Conservation (phyloP, 2,329 filamentous ascomycete genomes). For the Colletotrichum phormii region DNA sequence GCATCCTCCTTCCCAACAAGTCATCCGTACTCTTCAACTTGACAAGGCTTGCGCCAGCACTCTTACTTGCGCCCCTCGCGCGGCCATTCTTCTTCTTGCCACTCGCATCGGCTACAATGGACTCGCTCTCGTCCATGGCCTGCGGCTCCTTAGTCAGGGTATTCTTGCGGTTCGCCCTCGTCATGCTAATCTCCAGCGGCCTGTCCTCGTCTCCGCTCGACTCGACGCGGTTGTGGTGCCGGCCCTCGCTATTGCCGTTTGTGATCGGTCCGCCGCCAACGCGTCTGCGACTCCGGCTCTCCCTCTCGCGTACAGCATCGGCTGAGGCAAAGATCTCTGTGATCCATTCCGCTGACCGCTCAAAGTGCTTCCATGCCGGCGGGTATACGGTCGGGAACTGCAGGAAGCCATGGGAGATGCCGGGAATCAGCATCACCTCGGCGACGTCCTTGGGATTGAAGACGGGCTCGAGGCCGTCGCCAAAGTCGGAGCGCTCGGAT, state of each 20-base stretch:
- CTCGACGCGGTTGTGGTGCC: conserved; percentile 58
- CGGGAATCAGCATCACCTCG: conserved; percentile 87
- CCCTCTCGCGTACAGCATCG: conserved; percentile 49
- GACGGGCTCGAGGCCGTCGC: conserved; percentile 53
- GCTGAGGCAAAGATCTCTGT: conserved; percentile 75
- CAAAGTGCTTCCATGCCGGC: conserved; percentile 89
- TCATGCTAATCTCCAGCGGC: conserved; percentile 84
- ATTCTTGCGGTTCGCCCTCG: conserved; percentile 46
- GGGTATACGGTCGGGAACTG: conserved; percentile 92
- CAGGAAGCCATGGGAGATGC: conserved; percentile 92
- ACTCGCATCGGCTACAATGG: conserved; percentile 38
- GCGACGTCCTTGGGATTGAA: conserved; percentile 82
- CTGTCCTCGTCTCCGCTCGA: conserved; percentile 83
- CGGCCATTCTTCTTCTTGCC: conserved; percentile 41
- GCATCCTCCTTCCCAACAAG: conserved; percentile 67
- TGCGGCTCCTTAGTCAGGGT: conserved; percentile 38
- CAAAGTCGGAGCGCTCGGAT: conserved; percentile 51
- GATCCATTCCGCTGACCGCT: conserved; percentile 84
- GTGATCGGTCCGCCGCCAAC: conserved; percentile 7
- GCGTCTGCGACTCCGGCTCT: conserved; percentile 22
- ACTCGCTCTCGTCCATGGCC: conserved; percentile 37
- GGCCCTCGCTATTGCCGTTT: conserved; percentile 38
- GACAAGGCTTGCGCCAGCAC: conserved; percentile 60
- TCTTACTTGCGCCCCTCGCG: conserved; percentile 48
- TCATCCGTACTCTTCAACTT: conserved; percentile 70